Conservation (phyloP, 2,329 filamentous ascomycete genomes). For the Trichoderma polysporum region DNA sequence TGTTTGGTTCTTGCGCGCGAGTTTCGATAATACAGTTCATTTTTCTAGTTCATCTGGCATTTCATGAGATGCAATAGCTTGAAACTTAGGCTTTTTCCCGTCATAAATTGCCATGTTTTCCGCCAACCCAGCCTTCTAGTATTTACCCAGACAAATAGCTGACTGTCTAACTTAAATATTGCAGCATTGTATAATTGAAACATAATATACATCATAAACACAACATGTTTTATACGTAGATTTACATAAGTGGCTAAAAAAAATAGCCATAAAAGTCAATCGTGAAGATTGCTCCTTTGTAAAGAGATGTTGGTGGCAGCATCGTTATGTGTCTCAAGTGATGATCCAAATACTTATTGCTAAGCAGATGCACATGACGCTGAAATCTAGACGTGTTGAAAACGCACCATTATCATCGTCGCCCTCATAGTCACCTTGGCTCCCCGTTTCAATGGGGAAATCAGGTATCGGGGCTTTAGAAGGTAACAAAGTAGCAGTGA, state of each 20-base stretch:
- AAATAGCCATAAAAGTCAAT: not conserved
- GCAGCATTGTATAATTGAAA: not conserved
- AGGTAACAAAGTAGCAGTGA: slow-evolving; percentile 42
- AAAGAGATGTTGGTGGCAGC: not conserved
- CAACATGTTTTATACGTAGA: no score
- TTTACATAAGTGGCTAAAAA: no score
- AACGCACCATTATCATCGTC: slow-evolving; percentile 27
- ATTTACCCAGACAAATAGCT: not conserved
- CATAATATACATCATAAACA: not conserved
- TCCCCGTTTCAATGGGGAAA: slow-evolving; percentile 32
- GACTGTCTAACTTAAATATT: not conserved
- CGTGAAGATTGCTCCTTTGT: no score
- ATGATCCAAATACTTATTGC: slow-evolving; percentile 42
- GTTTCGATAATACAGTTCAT: not conserved
- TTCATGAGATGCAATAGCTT: not conserved
- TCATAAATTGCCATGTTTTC: not conserved
- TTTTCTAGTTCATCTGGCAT: not conserved
- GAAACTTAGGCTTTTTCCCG: not conserved
- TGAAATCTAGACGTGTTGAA: slow-evolving; percentile 7
- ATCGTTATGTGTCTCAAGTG: not conserved
- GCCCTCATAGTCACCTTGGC: slow-evolving; percentile 18
- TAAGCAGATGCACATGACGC: slow-evolving; percentile 36
- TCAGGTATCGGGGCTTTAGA: slow-evolving; percentile 28
- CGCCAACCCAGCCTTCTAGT: not conserved
- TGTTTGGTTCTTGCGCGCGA: not conserved